Base-by-base conservation (phyloP, 495 filamentous ascomycete species). In the Penicillium roqueforti region DNA sequence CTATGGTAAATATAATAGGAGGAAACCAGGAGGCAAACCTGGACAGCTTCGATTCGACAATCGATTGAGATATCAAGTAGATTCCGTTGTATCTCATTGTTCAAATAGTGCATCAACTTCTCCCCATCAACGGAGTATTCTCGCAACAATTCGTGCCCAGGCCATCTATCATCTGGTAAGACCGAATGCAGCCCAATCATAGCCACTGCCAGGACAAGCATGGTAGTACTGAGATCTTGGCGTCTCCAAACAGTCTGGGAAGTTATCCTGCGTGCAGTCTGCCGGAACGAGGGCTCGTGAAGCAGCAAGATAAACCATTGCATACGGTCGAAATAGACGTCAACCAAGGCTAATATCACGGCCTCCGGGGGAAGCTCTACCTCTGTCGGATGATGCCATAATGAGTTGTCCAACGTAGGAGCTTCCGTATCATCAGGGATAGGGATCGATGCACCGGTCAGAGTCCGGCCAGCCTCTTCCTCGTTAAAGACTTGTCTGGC, bases 291-390 rank as follows among this genome's bases (percentile, higher is more conserved):
- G 0, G 51, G 32, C 40, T 60, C 58, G 28, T 60, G 58, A 29
- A 60, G 54, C 7, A 60, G 18, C n/a, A 60, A 32, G 29, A 60
- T 50, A 16, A 57, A 60, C 58, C 58, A 60, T 28, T 60, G 54
- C 54, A 60, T 57, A 37, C 58, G 49, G 28, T 53, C 36, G 31
- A 60, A 60, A 38, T 60, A 60, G 36, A 34, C 48, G 28, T 57
- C 58, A 18, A 60, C 57, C 37, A 60, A 45, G n/a, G 55, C 19
- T 8, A 42, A 23, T 29, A 60, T 60, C n/a, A 60, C 55, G 9
- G 48, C 31, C 28, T 53, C 29, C 7, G 58, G 54, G 5, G 58
- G 54, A 3, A 60, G 43, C 31, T 57, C 40, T 16, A 57, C 45
- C 13, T 57, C 54, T 41, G 52, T 57, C 31, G 57, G 37, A 31